Evolutionary conservation across 1,139 yeast species (phyloP), one percentile per base, ranked within the genome.

Genomic region (Pichia sp.): DNA sequence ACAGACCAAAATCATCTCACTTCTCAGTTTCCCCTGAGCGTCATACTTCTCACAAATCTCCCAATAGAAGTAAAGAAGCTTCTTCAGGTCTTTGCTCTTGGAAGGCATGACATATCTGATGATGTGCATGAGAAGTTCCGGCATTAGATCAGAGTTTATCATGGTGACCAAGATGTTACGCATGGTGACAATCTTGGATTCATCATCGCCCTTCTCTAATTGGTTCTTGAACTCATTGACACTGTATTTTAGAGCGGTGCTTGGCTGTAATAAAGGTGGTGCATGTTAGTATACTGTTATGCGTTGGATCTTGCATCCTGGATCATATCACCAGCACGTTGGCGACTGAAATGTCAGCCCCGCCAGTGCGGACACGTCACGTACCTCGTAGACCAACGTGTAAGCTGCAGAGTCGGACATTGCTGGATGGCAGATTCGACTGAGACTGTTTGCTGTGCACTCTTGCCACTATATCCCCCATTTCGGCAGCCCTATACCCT

Each of bases 81-180:
- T 91, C 69, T 93, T 93, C 63, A 93, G 74, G 52, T 81, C 85
- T 64, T 91, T 93, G 63, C 80, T 79, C 54, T 72, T 82, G 16
- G 96, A 85, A 16, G 98, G 98, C 96, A 93, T 87, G 40, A 93
- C 93, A 55, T 86, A 93, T 55, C 98, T 76, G 53, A 93, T 91
- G 49, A 93, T 84, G 59, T 88, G 96, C 98, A 93, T 91, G 63
- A 93, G 73, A 51, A 93, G 68, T 48, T 84, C 94, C n/a, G 96
- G 93, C 78, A 91, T 70, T 40, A 94, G 78, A 53, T 91, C 95
- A 22, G 97, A 96, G 56, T 86, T 93, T 49, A 91, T 72, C 77
- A 93, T 87, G 38, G 88, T 72, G 46, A 84, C 76, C 49, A 91
- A 70, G 49, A 91, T 82, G 51, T 76, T 75, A 57, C 84, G 84